These are phyloP conservation scores for Cercospora janseana DNA, from an alignment of 2,329 filamentous ascomycete genomes.

Conservation along the genomic window DNA sequence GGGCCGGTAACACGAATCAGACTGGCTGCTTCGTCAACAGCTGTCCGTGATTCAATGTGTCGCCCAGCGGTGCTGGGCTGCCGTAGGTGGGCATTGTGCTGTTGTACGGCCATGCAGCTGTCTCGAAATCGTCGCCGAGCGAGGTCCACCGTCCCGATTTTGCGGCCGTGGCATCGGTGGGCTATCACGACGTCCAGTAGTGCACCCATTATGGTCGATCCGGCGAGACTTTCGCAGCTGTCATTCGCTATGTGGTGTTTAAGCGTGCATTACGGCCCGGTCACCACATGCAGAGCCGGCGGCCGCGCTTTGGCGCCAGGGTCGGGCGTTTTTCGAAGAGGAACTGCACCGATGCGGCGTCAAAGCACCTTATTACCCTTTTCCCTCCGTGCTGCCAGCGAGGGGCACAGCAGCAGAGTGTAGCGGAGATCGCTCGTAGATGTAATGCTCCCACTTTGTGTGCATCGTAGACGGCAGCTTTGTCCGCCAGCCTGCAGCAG, in stretches of 20 bases:
- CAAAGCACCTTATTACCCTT: neutral
- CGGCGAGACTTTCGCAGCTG: neutral
- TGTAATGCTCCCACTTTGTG: too few relatives aligned
- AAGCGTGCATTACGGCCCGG: conserved; percentile 10
- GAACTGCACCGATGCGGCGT: conserved; percentile 3
- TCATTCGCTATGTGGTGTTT: conserved; percentile 3
- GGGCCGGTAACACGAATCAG: too few relatives aligned
- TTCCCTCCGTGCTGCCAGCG: neutral
- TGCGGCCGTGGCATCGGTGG: conserved; percentile 9
- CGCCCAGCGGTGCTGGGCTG: too few relatives aligned
- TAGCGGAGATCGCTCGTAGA: too few relatives aligned
- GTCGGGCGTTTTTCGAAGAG: conserved; percentile 5
- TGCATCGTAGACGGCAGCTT: too few relatives aligned
- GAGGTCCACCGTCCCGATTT: neutral
- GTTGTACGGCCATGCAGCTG: conserved; percentile 8
- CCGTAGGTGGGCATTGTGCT: neutral
- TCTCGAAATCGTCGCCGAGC: neutral
- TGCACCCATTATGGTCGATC: neutral
- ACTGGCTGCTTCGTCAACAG: too few relatives aligned
- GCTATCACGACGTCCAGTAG: neutral
- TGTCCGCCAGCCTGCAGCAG: too few relatives aligned
- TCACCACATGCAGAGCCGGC: conserved; percentile 1
- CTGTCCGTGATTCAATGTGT: too few relatives aligned
- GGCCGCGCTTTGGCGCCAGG: neutral
- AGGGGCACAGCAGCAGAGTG: neutral